Evolutionary conservation across 805 yeast genomes (phyloP).

Genomic region (Candida sanyiensis): DNA sequence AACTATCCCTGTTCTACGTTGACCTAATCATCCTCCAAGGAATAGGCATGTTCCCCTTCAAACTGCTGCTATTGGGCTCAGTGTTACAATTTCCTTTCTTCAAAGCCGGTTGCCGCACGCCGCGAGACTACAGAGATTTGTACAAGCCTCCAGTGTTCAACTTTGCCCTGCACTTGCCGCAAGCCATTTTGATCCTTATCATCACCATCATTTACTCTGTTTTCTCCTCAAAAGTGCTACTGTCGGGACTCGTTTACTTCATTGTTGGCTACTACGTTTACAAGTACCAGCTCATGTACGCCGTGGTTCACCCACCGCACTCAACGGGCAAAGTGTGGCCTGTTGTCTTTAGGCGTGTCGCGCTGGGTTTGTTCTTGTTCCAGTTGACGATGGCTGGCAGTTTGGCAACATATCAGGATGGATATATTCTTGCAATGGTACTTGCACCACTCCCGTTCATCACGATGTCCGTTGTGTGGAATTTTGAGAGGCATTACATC

Average conservation of each 20-base stretch:
- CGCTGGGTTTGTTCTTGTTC: conserved; percentile 73
- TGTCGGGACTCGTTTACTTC: conserved; percentile 81
- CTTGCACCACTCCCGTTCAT: conserved; percentile 72
- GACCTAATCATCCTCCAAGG: conserved; percentile 81
- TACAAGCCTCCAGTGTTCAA: conserved; percentile 89
- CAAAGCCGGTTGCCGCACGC: conserved; percentile 62
- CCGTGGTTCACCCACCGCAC: conserved; percentile 93
- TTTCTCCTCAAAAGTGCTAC: conserved; percentile 78
- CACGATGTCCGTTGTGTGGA: conserved; percentile 63
- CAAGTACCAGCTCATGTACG: conserved; percentile 84
- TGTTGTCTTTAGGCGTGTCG: conserved; percentile 72
- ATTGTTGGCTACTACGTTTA: conserved; percentile 80
- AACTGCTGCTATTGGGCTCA: conserved; percentile 74
- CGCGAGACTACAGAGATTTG: conserved; percentile 69
- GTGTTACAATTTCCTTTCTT: conserved; percentile 69
- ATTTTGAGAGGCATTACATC: conserved; percentile 72
- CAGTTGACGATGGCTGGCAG: conserved; percentile 94
- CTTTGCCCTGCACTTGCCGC: conserved; percentile 88
- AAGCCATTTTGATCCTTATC: conserved; percentile 78
- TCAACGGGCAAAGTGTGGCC: conserved; percentile 98
- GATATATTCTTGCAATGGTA: conserved; percentile 65
- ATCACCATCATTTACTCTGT: conserved; percentile 85
- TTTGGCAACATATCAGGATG: conserved; percentile 69
- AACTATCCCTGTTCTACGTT: conserved; percentile 81
- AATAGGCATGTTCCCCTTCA: conserved; percentile 85